These are phyloP conservation scores for Neopestalotiopsis rosae DNA, from an alignment of 2,329 filamentous ascomycete species.

Conservation along the genomic window DNA sequence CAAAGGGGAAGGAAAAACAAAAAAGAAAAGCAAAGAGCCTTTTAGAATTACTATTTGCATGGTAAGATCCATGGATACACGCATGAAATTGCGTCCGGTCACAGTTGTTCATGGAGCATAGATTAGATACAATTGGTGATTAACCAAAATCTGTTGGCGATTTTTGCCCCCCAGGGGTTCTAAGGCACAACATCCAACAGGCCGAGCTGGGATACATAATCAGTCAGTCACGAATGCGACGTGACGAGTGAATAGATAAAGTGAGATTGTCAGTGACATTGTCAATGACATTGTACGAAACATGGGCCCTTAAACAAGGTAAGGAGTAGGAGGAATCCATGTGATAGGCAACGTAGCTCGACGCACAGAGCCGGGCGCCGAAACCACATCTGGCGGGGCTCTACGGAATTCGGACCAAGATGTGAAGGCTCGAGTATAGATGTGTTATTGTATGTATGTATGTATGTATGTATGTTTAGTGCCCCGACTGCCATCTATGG, in stretches of 20 bases:
- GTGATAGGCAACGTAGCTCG: background rate
- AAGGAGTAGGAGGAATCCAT: background rate
- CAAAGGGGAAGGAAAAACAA: too few species aligned
- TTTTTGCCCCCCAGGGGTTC: background rate
- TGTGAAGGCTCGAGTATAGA: background rate
- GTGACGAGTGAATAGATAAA: background rate
- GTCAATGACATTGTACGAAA: constrained; percentile 1
- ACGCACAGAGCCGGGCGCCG: background rate
- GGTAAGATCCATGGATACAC: background rate
- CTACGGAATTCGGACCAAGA: background rate
- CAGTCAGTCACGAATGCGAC: constrained; percentile 14
- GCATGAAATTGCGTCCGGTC: background rate
- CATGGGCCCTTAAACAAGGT: background rate
- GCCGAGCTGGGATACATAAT: background rate
- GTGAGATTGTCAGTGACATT: too few species aligned
- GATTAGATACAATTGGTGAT: background rate
- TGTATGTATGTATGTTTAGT: background rate
- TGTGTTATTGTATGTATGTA: too few species aligned
- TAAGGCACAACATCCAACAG: background rate
- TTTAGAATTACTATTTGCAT: background rate
- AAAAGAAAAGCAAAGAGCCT: background rate
- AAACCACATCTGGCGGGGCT: background rate
- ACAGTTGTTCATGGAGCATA: background rate
- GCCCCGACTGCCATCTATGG: background rate
- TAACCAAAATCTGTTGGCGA: background rate